These are phyloP conservation scores for Canavalia gladiata DNA, from an alignment of 306 rosid genomes.

Conservation along the genomic window DNA sequence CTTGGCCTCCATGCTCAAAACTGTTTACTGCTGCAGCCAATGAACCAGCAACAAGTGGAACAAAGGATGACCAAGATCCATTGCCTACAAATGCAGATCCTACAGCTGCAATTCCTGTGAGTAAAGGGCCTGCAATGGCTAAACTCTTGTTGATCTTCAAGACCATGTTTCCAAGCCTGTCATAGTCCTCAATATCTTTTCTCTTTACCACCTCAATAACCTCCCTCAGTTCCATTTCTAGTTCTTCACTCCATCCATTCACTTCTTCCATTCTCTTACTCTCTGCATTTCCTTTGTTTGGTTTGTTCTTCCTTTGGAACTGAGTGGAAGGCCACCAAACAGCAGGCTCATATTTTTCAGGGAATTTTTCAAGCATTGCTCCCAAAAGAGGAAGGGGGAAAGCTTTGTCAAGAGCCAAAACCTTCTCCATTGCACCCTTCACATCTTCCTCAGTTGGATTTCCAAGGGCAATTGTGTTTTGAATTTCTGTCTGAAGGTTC, in stretches of 20 bases:
- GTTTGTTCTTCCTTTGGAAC: slow-evolving; percentile 6
- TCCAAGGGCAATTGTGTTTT: slow-evolving; percentile 51
- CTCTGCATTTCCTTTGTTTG: neutral
- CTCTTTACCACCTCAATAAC: slow-evolving; percentile 58
- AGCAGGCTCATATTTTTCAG: slow-evolving; percentile 66
- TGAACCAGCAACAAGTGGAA: slow-evolving; percentile 67
- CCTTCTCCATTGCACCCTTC: slow-evolving; percentile 57
- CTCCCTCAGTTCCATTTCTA: slow-evolving; percentile 70
- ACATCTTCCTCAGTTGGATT: slow-evolving; percentile 58
- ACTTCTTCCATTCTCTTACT: neutral
- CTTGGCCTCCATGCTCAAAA: slow-evolving; percentile 75
- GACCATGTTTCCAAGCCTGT: slow-evolving; percentile 66
- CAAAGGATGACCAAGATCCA: slow-evolving; percentile 47
- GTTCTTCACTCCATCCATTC: slow-evolving; percentile 72
- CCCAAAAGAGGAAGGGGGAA: slow-evolving; percentile 87
- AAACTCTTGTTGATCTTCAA: slow-evolving; percentile 70
- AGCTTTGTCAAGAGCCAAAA: slow-evolving; percentile 77
- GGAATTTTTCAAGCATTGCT: slow-evolving; percentile 82
- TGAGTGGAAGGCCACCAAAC: slow-evolving; percentile 77
- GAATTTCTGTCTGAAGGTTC: slow-evolving; percentile 57
- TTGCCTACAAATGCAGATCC: slow-evolving; percentile 60
- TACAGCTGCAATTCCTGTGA: slow-evolving; percentile 71
- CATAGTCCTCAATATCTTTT: slow-evolving; percentile 74
- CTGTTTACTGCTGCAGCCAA: slow-evolving; percentile 61
- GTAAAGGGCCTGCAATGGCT: slow-evolving; percentile 76